These are phyloP conservation scores for Tolypocladium sp. DNA, from an alignment of 2,329 filamentous ascomycete species.

Conservation along the genomic window DNA sequence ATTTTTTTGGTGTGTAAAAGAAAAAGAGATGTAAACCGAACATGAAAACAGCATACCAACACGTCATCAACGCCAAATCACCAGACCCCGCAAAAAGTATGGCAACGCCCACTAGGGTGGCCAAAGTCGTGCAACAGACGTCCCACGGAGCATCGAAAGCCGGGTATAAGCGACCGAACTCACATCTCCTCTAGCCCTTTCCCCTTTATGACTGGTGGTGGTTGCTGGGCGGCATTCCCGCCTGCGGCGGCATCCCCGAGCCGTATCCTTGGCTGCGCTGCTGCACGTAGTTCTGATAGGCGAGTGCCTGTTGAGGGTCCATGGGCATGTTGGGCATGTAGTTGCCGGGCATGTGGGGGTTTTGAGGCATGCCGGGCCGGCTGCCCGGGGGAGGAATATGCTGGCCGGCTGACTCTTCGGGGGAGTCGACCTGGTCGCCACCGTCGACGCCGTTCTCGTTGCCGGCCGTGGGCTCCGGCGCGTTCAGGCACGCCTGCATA, in stretches of 20 bases:
- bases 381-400: conserved; percentile 58
- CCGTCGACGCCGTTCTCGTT: conserved; percentile 76
- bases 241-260: conserved; percentile 70
- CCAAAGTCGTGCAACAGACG: conserved; percentile 15
- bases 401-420: conserved; percentile 74
- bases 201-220: conserved; percentile 62
- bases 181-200: conserved; percentile 1
- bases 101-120: conserved; percentile 16
- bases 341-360: conserved; percentile 52
- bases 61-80: conserved; percentile 33
- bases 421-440: conserved; percentile 71
- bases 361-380: conserved; percentile 57
- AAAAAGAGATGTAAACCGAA: conserved; percentile 12
- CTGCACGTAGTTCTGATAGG: conserved; percentile 78
- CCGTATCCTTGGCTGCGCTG: conserved; percentile 59
- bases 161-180: conserved; percentile 44
- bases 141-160: conserved; percentile 42
- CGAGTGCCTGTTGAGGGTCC: conserved; percentile 70
- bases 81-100: conserved; percentile 30
- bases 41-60: conserved; percentile 23
- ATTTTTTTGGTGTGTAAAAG: background rate
- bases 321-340: conserved; percentile 58
- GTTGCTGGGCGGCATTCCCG: conserved; percentile 73
- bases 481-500: conserved; percentile 86
- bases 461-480: conserved; percentile 77